phyloP scores from a whole-genome alignment of 2,329 filamentous ascomycete genomes.

The Sclerotinia minor region DNA sequence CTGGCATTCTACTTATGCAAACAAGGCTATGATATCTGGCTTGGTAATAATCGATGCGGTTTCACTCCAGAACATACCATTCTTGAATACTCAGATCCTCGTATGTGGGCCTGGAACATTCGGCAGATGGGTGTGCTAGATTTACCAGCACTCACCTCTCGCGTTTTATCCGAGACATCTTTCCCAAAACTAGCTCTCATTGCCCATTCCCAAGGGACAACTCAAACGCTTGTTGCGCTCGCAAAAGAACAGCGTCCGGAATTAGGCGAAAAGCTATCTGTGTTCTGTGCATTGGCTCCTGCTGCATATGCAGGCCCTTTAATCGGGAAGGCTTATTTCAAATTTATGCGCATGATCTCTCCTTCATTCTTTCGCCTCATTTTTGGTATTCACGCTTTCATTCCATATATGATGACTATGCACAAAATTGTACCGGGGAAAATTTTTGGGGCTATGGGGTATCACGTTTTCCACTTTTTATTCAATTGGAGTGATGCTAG shows the following conservation, averaged over 20 bases:
- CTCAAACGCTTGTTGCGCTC: slow-evolving; percentile 81
- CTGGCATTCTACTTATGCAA: slow-evolving; percentile 92
- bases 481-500: slow-evolving; percentile 84
- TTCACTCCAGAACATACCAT: slow-evolving; percentile 74
- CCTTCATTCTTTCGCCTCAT: slow-evolving; percentile 74
- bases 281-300: slow-evolving; percentile 88
- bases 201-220: slow-evolving; percentile 88
- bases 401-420: slow-evolving; percentile 89
- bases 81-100: slow-evolving; percentile 72
- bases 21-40: slow-evolving; percentile 90
- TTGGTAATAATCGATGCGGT: slow-evolving; percentile 90
- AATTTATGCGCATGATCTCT: slow-evolving; percentile 81
- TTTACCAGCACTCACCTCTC: slow-evolving; percentile 74
- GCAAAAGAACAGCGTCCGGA: slow-evolving; percentile 89
- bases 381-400: slow-evolving; percentile 92
- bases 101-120: slow-evolving; percentile 98
- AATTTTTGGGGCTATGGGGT: slow-evolving; percentile 80
- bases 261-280: slow-evolving; percentile 76
- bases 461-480: slow-evolving; percentile 84
- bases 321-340: slow-evolving; percentile 85
- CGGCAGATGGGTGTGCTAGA: slow-evolving; percentile 91
- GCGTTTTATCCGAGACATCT: slow-evolving; percentile 78
- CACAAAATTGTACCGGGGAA: slow-evolving; percentile 63
- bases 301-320: slow-evolving; percentile 87
- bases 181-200: slow-evolving; percentile 82